Evolutionary conservation across 306 rosid genomes (phyloP).

Genomic region (Cucurbita moschata): DNA sequence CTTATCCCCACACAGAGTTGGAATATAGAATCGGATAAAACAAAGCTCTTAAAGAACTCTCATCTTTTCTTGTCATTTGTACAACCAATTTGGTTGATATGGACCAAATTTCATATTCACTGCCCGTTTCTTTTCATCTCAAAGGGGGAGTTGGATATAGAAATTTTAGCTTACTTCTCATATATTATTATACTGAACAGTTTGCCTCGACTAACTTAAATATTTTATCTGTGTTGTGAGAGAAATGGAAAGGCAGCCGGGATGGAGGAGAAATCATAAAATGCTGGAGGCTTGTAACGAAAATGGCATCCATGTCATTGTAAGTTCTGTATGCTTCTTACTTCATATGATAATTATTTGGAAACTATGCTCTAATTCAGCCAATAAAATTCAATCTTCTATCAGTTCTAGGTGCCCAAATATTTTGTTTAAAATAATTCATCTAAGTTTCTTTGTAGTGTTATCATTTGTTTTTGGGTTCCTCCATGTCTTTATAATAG

Average conservation of each 20-base stretch:
- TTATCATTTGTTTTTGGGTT: too few species aligned
- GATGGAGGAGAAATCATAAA: slow-evolving; percentile 17
- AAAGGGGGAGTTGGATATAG: slow-evolving; percentile 1
- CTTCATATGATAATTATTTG: neutral
- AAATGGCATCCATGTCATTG: slow-evolving; percentile 45
- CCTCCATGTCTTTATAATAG: too few species aligned
- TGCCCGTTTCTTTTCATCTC: neutral
- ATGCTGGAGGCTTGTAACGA: slow-evolving; percentile 38
- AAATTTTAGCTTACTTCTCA: slow-evolving; percentile 22
- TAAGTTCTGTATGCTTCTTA: neutral
- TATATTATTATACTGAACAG: neutral
- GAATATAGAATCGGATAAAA: slow-evolving; percentile 34
- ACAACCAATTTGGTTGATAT: slow-evolving; percentile 19
- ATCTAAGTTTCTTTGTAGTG: too few species aligned
- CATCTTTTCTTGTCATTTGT: slow-evolving; percentile 27
- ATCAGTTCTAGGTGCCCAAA: too few species aligned
- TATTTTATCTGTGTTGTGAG: slow-evolving; percentile 15
- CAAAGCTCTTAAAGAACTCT: slow-evolving; percentile 39
- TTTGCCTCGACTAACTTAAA: neutral
- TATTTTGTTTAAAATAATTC: too few species aligned
- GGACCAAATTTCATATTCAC: neutral
- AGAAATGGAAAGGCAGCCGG: slow-evolving; percentile 65
- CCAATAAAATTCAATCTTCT: too few species aligned
- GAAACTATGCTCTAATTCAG: too few species aligned
- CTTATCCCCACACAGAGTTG: slow-evolving; percentile 48